Evolutionary conservation across 495 filamentous ascomycete species (phyloP), one percentile per base, ranked within the genome.

Genomic region (Penicillium crystallinum): DNA sequence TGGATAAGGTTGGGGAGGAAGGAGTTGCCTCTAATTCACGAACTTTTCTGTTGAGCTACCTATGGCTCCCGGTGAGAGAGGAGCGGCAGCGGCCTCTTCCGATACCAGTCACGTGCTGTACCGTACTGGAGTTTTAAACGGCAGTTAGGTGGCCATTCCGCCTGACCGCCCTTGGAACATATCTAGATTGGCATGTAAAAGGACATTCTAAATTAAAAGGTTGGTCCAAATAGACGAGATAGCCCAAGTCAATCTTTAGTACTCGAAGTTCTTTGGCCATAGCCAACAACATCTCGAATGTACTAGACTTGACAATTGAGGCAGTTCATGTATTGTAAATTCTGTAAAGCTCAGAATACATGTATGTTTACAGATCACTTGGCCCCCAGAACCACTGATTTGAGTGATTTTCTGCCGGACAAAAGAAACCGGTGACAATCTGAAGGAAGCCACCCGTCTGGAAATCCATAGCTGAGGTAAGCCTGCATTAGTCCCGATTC

Each of bases 1-100:
- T 54, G 48, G 54, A 53, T 58, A 55, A 60, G 54, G 58, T 65
- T 72, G 62, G 63, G 63, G 55, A 57, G 58, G 58, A 61, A 57
- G 58, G 62, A 61, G 61, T 53, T 52, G 57, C 40, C 53, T 62
- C 47, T 64, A 53, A 43, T 38, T 29, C 53, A 61, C 64, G 65
- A 74, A 74, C 65, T 72, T 75, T 76, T 73, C 67, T 72, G 70
- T 76, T 74, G 68, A 71, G 71, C 62, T 66, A 49, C 56, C 55
- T 53, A 47, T 60, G 58, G 46, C 54, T 54, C 59, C 62, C 52
- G 48, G 55, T 52, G 59, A 59, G 40, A 43, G 25, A 27, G 23
- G 40, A 43, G 40, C 40, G 40, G 40, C 40, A 43, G 48, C 49
- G 61, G 59, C 57, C 58, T 57, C 36, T 55, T 46, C 59, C 58